Conservation (phyloP, 495 filamentous ascomycete genomes). For the Penicillium atrosanguineum region DNA sequence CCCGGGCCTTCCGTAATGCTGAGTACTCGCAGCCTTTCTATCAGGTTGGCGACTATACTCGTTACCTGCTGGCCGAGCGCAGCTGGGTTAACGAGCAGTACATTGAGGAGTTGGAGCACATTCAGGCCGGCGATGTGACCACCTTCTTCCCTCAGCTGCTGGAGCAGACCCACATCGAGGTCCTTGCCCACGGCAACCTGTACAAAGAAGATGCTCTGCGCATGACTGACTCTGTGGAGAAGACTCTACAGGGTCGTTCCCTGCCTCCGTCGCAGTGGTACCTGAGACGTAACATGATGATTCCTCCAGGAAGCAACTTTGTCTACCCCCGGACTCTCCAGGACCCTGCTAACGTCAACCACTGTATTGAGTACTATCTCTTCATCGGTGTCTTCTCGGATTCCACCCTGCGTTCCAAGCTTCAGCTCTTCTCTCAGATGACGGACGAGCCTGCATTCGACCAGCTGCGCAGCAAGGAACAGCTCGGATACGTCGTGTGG, state of each 20-base stretch:
- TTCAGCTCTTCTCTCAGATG: constrained; percentile 84
- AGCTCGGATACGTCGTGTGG: constrained; percentile 95
- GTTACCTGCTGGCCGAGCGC: constrained; percentile 73
- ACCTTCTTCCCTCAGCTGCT: constrained; percentile 79
- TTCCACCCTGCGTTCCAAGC: constrained; percentile 65
- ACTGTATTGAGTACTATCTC: constrained; percentile 91
- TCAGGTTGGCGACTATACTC: constrained; percentile 82
- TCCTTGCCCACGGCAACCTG: constrained; percentile 87
- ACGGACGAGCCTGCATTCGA: constrained; percentile 92
- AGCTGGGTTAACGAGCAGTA: constrained; percentile 81
- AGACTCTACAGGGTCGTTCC: constrained; percentile 69
- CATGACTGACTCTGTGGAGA: constrained; percentile 79
- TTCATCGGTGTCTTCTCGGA: constrained; percentile 74
- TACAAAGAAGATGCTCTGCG: constrained; percentile 93
- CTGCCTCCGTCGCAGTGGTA: constrained; percentile 80
- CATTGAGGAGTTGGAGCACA: constrained; percentile 67
- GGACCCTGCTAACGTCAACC: constrained; percentile 92
- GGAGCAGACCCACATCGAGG: constrained; percentile 82
- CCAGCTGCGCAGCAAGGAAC: constrained; percentile 92
- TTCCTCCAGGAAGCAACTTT: constrained; percentile 78
- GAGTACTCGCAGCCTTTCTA: constrained; percentile 85
- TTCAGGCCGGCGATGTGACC: constrained; percentile 71
- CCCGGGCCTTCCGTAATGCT: constrained; percentile 76
- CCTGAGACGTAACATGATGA: constrained; percentile 69
- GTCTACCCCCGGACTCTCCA: constrained; percentile 75